Evolutionary conservation across 768 basidiomycete genomes (phyloP).

Genomic region (Boletus vermiculosoides): DNA sequence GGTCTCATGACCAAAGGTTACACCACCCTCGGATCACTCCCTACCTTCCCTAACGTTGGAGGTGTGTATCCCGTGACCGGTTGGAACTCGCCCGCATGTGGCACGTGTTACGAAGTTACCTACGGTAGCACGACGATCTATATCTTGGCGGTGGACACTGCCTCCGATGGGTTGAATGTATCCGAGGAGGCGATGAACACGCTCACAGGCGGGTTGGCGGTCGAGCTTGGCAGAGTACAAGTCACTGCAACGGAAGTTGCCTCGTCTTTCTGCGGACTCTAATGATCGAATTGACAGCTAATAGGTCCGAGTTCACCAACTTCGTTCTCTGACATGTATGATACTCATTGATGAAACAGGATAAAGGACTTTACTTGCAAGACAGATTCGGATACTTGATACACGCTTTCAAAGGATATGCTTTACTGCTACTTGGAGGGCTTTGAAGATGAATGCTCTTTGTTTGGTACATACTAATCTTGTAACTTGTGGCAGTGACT

Average conservation of each 20-base stretch:
- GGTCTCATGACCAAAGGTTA: slow-evolving; percentile 33
- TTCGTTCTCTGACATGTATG: background rate
- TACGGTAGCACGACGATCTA: slow-evolving; percentile 20
- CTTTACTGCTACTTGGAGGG: background rate
- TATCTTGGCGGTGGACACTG: slow-evolving; percentile 31
- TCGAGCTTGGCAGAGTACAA: slow-evolving; percentile 45
- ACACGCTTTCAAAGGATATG: background rate
- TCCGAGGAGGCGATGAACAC: slow-evolving; percentile 52
- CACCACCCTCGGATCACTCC: slow-evolving; percentile 33
- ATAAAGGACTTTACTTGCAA: background rate
- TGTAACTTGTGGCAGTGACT: background rate
- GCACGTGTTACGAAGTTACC: slow-evolving; percentile 35
- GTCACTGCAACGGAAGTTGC: slow-evolving; percentile 45
- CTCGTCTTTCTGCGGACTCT: slow-evolving; percentile 47
- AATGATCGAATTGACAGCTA: background rate
- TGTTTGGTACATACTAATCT: background rate
- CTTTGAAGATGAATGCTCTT: background rate
- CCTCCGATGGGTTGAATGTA: slow-evolving; percentile 43
- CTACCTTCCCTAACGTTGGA: slow-evolving; percentile 33
- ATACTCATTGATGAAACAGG: slow-evolving; percentile 3
- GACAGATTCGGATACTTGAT: background rate
- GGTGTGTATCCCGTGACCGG: slow-evolving; percentile 34
- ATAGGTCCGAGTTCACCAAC: background rate
- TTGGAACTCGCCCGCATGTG: slow-evolving; percentile 32
- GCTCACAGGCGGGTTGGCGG: slow-evolving; percentile 49